Base-by-base conservation (phyloP, 2,329 filamentous ascomycete genomes). In the Ophiocordyceps australis region DNA sequence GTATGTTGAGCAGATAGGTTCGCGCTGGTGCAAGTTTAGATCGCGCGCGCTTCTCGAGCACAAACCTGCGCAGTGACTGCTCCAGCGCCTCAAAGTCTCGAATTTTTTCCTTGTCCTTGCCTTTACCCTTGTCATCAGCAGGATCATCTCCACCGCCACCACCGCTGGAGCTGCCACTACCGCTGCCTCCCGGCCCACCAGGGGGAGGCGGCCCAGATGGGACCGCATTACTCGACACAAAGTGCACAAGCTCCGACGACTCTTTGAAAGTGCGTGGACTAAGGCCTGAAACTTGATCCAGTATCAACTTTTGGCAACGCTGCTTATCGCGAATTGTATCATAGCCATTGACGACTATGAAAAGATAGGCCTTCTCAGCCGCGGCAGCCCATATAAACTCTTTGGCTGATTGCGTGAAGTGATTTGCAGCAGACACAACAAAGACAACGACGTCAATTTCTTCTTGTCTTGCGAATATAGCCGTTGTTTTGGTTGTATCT, bases 361-460 rank as follows among this genome's bases (percentile, higher is more conserved):
- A 98, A 34, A 98, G 85, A 45, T 98, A 98, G 0, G 89, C 86
- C 53, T 98, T 98, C 45, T 98, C 89, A 21, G 86, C 73, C 1
- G 89, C 89, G 2, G 89, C 89, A 26, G 86, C 86, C 61, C 80
- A 79, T 33, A 98, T 93, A 43, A 98, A 98, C 41, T 98, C 89
- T 51, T 80, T 91, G n/a, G 89, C 85, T 1, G 89, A 93, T 28
- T 92, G 72, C 0, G 89, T 98, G 45, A 98, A 95, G 51, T 98
- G 89, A 37, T 98, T 98, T 15, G 86, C 83, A 3, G 89, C 89
- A 9, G 85, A 94, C 5, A 98, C 89, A 18, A 98, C 89, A 40
- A 98, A 98, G 0, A 98, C 85, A 1, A 98, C 89, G 0, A 98
- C 89, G 40, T 98, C 89, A 35, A 98, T 98, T 52, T 98, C 89